A percentile compares a stretch with the other conserved stretches of the same genome.
Conservation (phyloP, 257 asterid species). For the Capsicum chinense region DNA sequence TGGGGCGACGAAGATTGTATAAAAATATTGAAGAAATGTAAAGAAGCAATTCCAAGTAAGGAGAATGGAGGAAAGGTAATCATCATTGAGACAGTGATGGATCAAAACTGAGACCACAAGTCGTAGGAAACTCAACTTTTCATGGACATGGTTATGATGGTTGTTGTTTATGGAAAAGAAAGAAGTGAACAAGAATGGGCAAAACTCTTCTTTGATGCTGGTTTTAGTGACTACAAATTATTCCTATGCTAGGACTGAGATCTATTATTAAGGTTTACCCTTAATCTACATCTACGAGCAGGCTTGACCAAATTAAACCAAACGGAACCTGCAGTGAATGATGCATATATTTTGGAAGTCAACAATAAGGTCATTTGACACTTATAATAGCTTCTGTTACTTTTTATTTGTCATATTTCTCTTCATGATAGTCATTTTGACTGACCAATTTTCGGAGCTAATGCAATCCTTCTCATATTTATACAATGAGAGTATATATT, state of each 20-base stretch:
- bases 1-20: conserved; percentile 27
- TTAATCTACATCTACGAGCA: background rate
- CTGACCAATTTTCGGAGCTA: too few species aligned
- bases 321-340: background rate
- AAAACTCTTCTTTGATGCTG: background rate
- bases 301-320: background rate
- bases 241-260: background rate
- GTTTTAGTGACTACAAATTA: conserved; percentile 28
- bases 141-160: conserved; percentile 27
- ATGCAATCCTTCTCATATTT: too few species aligned
- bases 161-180: background rate
- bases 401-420: too few species aligned
- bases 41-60: conserved; percentile 34
- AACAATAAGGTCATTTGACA: too few species aligned
- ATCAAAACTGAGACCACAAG: background rate
- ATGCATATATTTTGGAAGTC: background rate
- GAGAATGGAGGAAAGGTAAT: conserved; percentile 35
- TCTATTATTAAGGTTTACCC: conserved; percentile 32
- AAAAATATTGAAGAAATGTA: conserved; percentile 31
- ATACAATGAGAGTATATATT: too few species aligned
- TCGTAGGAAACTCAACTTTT: conserved; percentile 23
- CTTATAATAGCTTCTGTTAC: too few species aligned
- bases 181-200: background rate
- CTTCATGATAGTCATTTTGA: too few species aligned
- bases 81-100: conserved; percentile 15